Conservation (phyloP, 116 monocot species). For the Papilionanthe hybrid region DNA sequence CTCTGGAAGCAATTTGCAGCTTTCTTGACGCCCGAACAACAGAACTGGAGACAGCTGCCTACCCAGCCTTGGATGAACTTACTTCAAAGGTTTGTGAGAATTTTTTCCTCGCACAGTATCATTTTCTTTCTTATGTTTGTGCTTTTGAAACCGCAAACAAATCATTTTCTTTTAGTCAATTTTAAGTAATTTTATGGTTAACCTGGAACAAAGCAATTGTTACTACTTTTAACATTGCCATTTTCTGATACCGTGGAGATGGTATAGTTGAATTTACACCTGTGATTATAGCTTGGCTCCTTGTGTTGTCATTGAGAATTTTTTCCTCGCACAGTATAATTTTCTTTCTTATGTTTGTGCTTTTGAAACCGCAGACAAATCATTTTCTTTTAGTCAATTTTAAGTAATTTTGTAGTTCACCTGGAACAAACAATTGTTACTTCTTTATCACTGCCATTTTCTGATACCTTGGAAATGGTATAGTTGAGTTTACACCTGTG, state of each 20-base stretch:
- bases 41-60: constrained; percentile 78
- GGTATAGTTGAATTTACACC: background rate
- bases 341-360: background rate
- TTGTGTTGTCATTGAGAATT: background rate
- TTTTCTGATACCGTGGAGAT: background rate
- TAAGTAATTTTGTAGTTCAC: background rate
- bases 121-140: constrained; percentile 1
- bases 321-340: background rate
- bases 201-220: background rate
- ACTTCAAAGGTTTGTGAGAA: constrained; percentile 57
- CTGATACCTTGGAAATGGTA: background rate
- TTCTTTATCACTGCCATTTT: background rate
- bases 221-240: too few relatives aligned
- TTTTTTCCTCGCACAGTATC: background rate
- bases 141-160: background rate
- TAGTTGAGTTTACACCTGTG: background rate
- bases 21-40: constrained; percentile 81
- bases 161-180: background rate
- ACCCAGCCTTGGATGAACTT: constrained; percentile 86
- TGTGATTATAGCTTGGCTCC: background rate
- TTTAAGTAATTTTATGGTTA: background rate
- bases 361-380: background rate
- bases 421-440: background rate
- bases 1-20: constrained; percentile 87
- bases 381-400: background rate